Percentiles rank a stretch among this genome's conserved stretches.
These are phyloP conservation scores for Trametes sp. DNA, from an alignment of 1,284 basidiomycete species.

Conservation along the genomic window DNA sequence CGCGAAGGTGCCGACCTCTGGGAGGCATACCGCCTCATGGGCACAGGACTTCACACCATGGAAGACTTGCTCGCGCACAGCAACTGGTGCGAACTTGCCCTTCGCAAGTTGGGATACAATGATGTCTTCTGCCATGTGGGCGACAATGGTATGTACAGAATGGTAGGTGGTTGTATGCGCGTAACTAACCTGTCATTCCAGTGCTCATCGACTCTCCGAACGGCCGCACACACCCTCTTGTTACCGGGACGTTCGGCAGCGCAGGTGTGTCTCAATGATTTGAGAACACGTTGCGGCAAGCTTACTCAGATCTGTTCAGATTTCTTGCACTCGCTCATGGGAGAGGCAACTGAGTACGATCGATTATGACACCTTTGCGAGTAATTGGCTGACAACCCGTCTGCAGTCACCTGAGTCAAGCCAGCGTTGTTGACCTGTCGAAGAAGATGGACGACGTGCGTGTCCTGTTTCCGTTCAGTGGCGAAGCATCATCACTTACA, in stretches of 20 bases:
- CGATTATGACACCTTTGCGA: too few relatives aligned
- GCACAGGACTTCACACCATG: constrained; percentile 75
- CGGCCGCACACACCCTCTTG: constrained; percentile 76
- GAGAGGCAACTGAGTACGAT: constrained; percentile 55
- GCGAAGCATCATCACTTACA: too few relatives aligned
- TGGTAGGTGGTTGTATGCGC: neutral
- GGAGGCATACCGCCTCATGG: constrained; percentile 78
- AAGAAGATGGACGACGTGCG: constrained; percentile 66
- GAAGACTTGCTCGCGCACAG: constrained; percentile 85
- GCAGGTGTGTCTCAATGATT: constrained; percentile 15
- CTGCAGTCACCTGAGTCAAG: constrained; percentile 65
- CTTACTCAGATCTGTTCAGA: constrained; percentile 58
- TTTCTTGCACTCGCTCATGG: constrained; percentile 74
- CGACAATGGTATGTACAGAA: constrained; percentile 58
- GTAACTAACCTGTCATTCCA: constrained; percentile 29
- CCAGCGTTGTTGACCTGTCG: constrained; percentile 83
- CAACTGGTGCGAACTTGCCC: constrained; percentile 79
- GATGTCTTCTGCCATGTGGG: constrained; percentile 89
- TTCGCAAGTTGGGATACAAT: constrained; percentile 75
- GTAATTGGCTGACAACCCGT: too few relatives aligned
- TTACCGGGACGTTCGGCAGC: constrained; percentile 84
- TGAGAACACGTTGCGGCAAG: too few relatives aligned
- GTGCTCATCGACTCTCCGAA: constrained; percentile 73
- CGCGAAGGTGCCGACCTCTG: constrained; percentile 67
- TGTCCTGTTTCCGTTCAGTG: neutral